Evolutionary conservation across 768 basidiomycete species (phyloP), one percentile per base, ranked within the genome.

Genomic region (Kwoniella botswanensis): DNA sequence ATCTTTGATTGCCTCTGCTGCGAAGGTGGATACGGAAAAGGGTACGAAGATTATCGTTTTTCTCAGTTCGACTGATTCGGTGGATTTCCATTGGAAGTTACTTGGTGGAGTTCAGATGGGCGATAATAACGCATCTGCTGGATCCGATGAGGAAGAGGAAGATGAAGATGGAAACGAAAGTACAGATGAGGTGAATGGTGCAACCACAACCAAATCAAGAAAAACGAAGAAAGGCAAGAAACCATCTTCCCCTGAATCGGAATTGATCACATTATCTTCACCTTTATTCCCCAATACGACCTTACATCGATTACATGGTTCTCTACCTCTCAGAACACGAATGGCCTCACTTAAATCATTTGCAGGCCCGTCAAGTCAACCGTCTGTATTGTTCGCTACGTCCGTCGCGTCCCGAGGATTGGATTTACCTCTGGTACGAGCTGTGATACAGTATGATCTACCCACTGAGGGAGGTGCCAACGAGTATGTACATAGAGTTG

Each of bases 391-490:
- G 4, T 87, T 98, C 56, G 98, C 95, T 82, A 99, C 97, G 1
- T 96, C 94, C 10, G 95, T 99, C 63, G 97, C 97, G 2, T 94
- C 97, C n/a, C 93, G 97, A 80, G 97, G 97, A 80, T 88, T 99
- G 26, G 96, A 98, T 84, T 86, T 99, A 29, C 94, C 94, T 5
- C 87, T 92, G n/a, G 94, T 98, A 7, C 90, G 91, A 44, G 92
- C 93, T 2, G 94, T 99, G 71, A 85, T 98, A 42, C 97, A 99
- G 80, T 97, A 97, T 79, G 97, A 99, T 82, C 88, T 98, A 22
- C 96, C 97, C 0, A 98, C 97, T 0, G 97, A 99, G 86, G 93
- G 94, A 18, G 96, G 97, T 11, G 90, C 90, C 29, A 97, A 91
- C 12, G 97, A 99, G 82, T 98, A 99, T 76, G 90, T 99, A 11